Base-by-base conservation (phyloP, 805 yeast genomes). In the Saturnispora ahearnii region DNA sequence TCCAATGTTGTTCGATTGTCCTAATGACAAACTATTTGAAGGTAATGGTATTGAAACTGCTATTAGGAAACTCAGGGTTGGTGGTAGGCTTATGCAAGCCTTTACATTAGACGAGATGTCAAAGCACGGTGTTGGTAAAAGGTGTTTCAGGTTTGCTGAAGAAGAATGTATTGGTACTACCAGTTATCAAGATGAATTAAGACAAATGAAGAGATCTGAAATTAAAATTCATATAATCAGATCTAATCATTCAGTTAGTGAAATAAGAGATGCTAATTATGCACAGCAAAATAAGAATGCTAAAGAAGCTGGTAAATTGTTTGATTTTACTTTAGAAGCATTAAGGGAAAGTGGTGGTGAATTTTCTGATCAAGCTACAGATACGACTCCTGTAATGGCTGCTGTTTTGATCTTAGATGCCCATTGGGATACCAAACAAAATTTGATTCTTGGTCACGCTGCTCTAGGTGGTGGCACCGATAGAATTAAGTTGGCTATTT, bases 381-480 rank as follows among this genome's bases (percentile, higher is more conserved):
- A 29, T 7, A 66, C 68, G 7, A 72, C 75, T 8, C 82, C 83
- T 1, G 75, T 75, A 2, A 87, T 86, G 58, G 95, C 93, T 22
- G 96, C 98, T 0, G 91, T 86, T 22, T 72, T 91, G 63, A 83
- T 81, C 57, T 63, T 89, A 57, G 99, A 93, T 66, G 74, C 95
- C 1, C 89, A 84, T 60, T 93, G 88, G 85, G 95, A 90, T 63
- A 65, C 70, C 2, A 59, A 67, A 40, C 65, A 68, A 31, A 71
- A 79, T 18, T 66, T 85, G 55, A 81, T 93, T 44, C 64, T 80
- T 34, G 87, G 88, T 2, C 98, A 93, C 67, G 97, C 97, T 2
- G 98, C 98, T 0, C 68, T 91, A 15, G 98, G 98, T 43, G 98
- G 98, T 29, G 93, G 93, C 11, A 74, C 75, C 26, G 82, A 74